Conservation (phyloP, 768 basidiomycete species). For the Macrolepiota dolichaula region DNA sequence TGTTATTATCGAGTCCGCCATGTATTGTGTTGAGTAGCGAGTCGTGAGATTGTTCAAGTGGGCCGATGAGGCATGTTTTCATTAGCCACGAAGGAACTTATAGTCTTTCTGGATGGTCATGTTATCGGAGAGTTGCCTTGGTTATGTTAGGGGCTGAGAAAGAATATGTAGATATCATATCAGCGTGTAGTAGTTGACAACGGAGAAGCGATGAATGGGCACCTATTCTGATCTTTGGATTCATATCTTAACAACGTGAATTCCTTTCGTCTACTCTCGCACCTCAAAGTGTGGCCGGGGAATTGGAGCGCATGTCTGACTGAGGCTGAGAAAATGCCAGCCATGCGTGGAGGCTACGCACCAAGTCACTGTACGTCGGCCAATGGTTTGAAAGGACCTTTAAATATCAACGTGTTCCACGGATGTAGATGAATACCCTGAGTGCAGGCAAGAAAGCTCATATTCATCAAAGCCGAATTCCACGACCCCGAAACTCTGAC, state of each 20-base stretch:
- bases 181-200: background rate
- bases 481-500: background rate
- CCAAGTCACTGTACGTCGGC: too few species aligned
- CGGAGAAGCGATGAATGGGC: background rate
- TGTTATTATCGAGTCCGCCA: background rate
- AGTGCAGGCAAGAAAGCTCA: background rate
- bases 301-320: too few species aligned
- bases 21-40: background rate
- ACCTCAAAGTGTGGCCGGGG: too few species aligned
- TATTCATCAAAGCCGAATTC: background rate
- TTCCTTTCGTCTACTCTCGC: too few species aligned
- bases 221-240: background rate
- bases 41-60: too few species aligned
- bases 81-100: too few species aligned
- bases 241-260: background rate
- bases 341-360: too few species aligned
- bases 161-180: background rate
- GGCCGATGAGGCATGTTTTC: too few species aligned
- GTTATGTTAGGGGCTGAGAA: background rate
- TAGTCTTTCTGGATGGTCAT: background rate
- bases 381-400: too few species aligned
- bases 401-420: background rate
- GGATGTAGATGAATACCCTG: background rate
- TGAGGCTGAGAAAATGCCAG: background rate
- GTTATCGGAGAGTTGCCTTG: background rate